A percentile compares a stretch with the other conserved stretches of the same genome.
Conservation (phyloP, 108 stramenopile genomes). For the Schizochytrium sp. region DNA sequence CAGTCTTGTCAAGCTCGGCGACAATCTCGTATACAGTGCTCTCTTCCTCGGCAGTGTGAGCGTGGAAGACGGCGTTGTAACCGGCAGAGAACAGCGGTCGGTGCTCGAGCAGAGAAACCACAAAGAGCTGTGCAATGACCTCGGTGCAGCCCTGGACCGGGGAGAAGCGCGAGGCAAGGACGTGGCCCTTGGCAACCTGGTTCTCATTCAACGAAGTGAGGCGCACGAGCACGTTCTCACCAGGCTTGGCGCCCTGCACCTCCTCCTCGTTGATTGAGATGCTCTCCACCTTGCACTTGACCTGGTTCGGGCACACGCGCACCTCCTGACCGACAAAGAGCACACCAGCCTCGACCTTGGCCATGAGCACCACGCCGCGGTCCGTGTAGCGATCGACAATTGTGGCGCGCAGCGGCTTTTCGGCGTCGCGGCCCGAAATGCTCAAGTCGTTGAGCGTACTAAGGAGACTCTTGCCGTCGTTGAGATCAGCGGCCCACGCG, state of each 20-base stretch:
- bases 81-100: conserved; percentile 89
- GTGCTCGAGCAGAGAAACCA: conserved; percentile 91
- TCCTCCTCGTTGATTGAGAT: conserved; percentile 59
- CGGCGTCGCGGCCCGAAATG: conserved; percentile 67
- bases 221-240: conserved; percentile 94
- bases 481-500: conserved; percentile 70
- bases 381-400: conserved; percentile 91
- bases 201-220: conserved; percentile 68
- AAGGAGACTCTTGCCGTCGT: conserved; percentile 69
- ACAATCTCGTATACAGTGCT: conserved; percentile 75
- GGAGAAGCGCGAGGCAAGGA: conserved; percentile 67
- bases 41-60: conserved; percentile 88
- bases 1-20: conserved; percentile 57
- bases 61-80: conserved; percentile 89
- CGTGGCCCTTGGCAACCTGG: conserved; percentile 90
- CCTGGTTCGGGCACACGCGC: conserved; percentile 82
- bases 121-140: conserved; percentile 50
- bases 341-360: conserved; percentile 93
- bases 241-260: conserved; percentile 76
- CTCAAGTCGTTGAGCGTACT: conserved; percentile 70
- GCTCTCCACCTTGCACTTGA: conserved; percentile 77
- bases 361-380: conserved; percentile 94
- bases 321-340: conserved; percentile 76
- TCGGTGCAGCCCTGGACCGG: conserved; percentile 52
- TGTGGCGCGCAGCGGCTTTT: conserved; percentile 80